Conservation (phyloP, 257 asterid species). For the Verbena officinalis region DNA sequence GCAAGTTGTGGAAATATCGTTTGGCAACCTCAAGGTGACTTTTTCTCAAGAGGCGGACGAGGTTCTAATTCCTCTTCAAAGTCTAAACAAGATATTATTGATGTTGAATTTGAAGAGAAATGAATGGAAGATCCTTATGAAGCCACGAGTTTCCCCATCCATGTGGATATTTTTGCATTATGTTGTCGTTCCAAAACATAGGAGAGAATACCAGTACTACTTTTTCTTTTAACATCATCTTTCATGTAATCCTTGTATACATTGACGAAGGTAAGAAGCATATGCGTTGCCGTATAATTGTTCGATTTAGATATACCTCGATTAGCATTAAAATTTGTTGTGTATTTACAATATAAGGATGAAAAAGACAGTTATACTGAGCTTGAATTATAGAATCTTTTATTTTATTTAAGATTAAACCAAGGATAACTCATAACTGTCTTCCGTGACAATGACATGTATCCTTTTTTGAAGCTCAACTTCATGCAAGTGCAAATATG, state of each 20-base stretch:
- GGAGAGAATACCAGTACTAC: constrained; percentile 23
- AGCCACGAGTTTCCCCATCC: constrained; percentile 27
- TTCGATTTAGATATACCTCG: background rate
- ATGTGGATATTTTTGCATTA: constrained; percentile 30
- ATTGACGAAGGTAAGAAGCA: constrained; percentile 22
- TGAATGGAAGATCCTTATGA: constrained; percentile 35
- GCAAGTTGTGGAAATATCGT: constrained; percentile 86
- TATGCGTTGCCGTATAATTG: constrained; percentile 27
- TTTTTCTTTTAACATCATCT: constrained; percentile 12
- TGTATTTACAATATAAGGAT: background rate
- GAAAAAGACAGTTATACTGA: background rate
- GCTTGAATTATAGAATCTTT: constrained; percentile 9
- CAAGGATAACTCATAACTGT: too few relatives aligned
- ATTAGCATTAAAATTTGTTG: background rate
- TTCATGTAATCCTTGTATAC: constrained; percentile 29
- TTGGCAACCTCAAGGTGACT: constrained; percentile 88
- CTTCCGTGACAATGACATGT: too few relatives aligned
- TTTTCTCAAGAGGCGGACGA: constrained; percentile 62
- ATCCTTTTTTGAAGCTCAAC: background rate
- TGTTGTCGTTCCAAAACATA: constrained; percentile 27
- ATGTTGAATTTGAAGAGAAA: constrained; percentile 95
- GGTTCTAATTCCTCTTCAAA: constrained; percentile 65
- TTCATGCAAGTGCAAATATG: too few relatives aligned
- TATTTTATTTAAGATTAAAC: background rate
- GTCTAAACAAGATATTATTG: constrained; percentile 77